These are phyloP conservation scores for Avena sativa DNA, from an alignment of 176 grass and related monocot species.

Conservation along the genomic window DNA sequence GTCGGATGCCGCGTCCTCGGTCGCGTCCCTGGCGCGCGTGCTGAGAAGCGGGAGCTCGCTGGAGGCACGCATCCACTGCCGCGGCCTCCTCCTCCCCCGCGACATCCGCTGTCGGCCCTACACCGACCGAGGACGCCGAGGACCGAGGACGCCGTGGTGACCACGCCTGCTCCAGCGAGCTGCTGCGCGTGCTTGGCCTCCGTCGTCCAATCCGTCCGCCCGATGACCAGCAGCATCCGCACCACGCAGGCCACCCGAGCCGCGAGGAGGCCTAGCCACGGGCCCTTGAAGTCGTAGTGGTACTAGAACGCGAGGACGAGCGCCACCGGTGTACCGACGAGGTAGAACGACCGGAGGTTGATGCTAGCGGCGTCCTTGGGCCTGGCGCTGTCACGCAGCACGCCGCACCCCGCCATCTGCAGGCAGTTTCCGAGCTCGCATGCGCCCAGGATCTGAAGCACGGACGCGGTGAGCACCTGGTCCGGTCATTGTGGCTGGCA, in stretches of 20 bases:
- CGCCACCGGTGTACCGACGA: conserved; percentile 76
- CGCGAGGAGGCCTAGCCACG: conserved; percentile 81
- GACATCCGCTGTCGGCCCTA: no score
- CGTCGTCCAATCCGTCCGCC: conserved; percentile 61
- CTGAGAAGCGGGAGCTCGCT: conserved; percentile 43
- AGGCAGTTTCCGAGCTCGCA: conserved; percentile 93
- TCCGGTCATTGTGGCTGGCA: no score
- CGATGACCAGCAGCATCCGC: conserved; percentile 72
- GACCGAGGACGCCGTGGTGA: neutral
- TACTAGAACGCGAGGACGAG: conserved; percentile 75
- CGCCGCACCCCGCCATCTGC: conserved; percentile 78
- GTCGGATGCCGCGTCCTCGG: conserved; percentile 37
- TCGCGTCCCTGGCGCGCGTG: conserved; percentile 58
- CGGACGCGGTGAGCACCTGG: conserved; percentile 61
- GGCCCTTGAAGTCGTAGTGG: conserved; percentile 68
- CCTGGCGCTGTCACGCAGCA: conserved; percentile 77
- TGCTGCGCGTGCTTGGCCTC: conserved; percentile 71
- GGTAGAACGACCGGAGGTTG: conserved; percentile 88
- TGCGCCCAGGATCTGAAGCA: conserved; percentile 70
- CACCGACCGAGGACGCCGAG: no score
- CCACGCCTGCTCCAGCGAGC: conserved; percentile 52
- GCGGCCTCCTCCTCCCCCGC: neutral
- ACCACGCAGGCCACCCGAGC: conserved; percentile 70
- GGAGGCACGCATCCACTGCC: conserved; percentile 58
- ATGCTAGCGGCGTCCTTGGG: conserved; percentile 79